A percentile compares a stretch with the other conserved stretches of the same genome.
phyloP scores from a whole-genome alignment of 2,329 filamentous ascomycete genomes.

The Tolypocladium inflatum region DNA sequence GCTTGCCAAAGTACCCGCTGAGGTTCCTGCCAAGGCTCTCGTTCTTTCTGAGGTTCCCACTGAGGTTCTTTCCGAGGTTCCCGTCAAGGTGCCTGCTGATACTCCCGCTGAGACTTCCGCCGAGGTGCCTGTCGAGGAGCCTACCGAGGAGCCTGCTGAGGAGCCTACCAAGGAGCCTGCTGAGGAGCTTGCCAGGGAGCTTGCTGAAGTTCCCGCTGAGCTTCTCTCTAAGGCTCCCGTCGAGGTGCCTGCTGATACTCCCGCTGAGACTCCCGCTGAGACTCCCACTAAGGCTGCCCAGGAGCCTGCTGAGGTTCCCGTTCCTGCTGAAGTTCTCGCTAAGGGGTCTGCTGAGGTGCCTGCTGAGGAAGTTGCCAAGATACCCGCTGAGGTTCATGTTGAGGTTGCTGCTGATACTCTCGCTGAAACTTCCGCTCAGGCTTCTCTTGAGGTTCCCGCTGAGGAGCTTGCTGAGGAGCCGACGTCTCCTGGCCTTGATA shows the following conservation, averaged over 20 bases:
- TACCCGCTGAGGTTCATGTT: neutral
- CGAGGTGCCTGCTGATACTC: too few species aligned
- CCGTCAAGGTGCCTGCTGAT: neutral
- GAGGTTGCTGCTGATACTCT: too few species aligned
- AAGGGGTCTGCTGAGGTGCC: neutral
- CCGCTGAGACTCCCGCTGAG: neutral
- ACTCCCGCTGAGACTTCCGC: neutral
- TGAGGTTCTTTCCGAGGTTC: neutral
- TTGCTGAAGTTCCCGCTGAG: slow-evolving; percentile 4
- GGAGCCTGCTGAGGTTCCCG: neutral
- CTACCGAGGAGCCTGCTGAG: neutral
- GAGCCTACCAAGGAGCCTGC: too few species aligned
- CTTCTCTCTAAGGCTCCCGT: neutral
- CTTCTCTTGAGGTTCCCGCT: slow-evolving; percentile 1
- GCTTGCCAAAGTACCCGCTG: neutral
- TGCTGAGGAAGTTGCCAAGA: neutral
- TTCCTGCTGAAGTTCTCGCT: neutral
- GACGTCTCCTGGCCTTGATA: neutral
- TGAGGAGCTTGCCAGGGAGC: slow-evolving; percentile 4
- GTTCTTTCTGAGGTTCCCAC: neutral
- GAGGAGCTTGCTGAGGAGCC: neutral
- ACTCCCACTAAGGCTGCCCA: neutral
- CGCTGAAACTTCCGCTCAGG: neutral
- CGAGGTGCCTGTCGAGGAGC: neutral
- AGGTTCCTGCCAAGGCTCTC: neutral